phyloP scores from a whole-genome alignment of 106 monocot genomes.

The Ottelia alismoides region DNA sequence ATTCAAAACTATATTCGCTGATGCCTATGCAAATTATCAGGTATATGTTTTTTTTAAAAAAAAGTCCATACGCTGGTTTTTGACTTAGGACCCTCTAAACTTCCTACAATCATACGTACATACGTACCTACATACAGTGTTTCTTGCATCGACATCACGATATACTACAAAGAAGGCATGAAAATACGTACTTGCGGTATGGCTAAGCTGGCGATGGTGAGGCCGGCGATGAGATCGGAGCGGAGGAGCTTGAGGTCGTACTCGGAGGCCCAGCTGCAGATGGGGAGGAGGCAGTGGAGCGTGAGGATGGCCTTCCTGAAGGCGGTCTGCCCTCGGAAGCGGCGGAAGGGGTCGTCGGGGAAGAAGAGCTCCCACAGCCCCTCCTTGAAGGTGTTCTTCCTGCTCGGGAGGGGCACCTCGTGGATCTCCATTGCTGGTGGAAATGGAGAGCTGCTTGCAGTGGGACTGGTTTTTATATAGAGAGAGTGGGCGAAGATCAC shows the following conservation, averaged over 20 bases:
- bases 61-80: too few relatives aligned
- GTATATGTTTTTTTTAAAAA: not conserved
- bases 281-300: slow-evolving; percentile 7
- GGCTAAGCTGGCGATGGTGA: slow-evolving; percentile 18
- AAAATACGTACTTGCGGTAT: slow-evolving; percentile 7
- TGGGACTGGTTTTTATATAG: too few relatives aligned
- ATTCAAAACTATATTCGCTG: not conserved
- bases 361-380: slow-evolving; percentile 9
- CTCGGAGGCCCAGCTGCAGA: slow-evolving; percentile 6
- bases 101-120: too few relatives aligned
- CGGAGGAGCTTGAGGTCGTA: slow-evolving; percentile 7
- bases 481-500: too few relatives aligned
- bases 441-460: not conserved
- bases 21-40: not conserved
- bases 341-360: slow-evolving; percentile 8
- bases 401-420: slow-evolving; percentile 4
- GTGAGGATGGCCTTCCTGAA: not conserved
- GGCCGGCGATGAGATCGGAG: slow-evolving; percentile 9
- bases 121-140: too few relatives aligned
- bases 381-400: not conserved
- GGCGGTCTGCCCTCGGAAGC: slow-evolving; percentile 2
- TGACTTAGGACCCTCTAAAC: too few relatives aligned
- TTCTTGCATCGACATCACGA: too few relatives aligned
- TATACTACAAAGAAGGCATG: not conserved
- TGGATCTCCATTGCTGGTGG: slow-evolving; percentile 8